A percentile compares a stretch with the other conserved stretches of the same genome.
These are phyloP conservation scores for Erucastrum elatum DNA, from an alignment of 345 rosid species.

Conservation along the genomic window DNA sequence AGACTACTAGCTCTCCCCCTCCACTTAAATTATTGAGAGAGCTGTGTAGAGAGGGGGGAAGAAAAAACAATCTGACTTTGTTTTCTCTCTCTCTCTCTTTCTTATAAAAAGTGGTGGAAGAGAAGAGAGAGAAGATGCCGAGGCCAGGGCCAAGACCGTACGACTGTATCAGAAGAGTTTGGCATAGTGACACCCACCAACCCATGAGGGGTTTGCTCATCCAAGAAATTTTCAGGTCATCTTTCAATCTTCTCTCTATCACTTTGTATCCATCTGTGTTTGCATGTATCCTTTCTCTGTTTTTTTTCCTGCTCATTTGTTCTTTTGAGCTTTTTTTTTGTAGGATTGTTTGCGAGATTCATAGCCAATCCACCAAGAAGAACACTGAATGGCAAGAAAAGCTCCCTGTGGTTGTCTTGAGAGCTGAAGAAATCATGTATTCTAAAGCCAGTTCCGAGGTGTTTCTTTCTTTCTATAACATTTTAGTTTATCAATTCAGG, in stretches of 20 bases:
- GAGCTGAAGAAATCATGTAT: conserved; percentile 95
- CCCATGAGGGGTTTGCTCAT: conserved; percentile 88
- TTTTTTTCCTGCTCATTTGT: neutral
- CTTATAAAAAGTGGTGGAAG: conserved; percentile 22
- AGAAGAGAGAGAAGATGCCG: conserved; percentile 59
- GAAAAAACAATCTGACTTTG: neutral
- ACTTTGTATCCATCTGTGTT: conserved; percentile 22
- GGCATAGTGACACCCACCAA: conserved; percentile 96
- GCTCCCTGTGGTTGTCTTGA: conserved; percentile 77
- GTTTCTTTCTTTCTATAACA: neutral
- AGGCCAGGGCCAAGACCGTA: conserved; percentile 95
- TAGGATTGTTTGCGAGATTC: conserved; percentile 76
- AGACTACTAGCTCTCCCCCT: conserved; percentile 9
- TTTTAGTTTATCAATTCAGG: neutral
- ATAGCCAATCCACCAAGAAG: conserved; percentile 65
- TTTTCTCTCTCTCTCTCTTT: conserved; percentile 22
- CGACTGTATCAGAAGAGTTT: conserved; percentile 91
- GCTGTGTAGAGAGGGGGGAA: conserved; percentile 9
- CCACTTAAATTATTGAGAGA: conserved; percentile 33
- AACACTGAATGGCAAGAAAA: conserved; percentile 94
- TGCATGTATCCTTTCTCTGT: conserved; percentile 16
- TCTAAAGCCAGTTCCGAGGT: conserved; percentile 99
- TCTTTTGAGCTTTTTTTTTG: neutral
- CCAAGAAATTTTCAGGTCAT: conserved; percentile 89
- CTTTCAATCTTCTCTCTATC: neutral